phyloP scores from a whole-genome alignment of 2,329 filamentous ascomycete genomes.

The Stachybotrys chartarum region DNA sequence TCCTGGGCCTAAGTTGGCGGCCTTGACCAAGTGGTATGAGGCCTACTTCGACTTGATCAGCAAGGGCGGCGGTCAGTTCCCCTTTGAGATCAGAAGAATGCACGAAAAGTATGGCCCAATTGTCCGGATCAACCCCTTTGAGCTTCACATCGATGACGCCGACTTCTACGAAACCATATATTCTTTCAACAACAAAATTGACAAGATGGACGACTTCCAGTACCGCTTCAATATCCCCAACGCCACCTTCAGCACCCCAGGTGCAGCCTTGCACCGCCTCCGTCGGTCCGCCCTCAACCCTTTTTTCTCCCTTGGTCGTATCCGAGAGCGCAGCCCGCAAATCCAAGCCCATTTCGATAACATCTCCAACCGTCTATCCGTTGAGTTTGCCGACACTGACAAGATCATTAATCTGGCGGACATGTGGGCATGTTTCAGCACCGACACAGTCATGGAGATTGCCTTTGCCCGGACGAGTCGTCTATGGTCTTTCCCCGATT shows the following conservation, averaged over 20 bases:
- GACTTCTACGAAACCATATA: not conserved
- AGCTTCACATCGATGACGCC: not conserved
- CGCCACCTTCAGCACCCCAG: not conserved
- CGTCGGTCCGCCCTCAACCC: not conserved
- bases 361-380: not conserved
- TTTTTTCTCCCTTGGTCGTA: not conserved
- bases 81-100: constrained; percentile 3
- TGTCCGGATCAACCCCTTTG: not conserved
- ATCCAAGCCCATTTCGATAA: not conserved
- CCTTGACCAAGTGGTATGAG: constrained; percentile 5
- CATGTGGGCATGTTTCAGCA: not conserved
- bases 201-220: not conserved
- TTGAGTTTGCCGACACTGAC: not conserved
- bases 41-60: constrained; percentile 2
- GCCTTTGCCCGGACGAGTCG: not conserved
- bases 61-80: not conserved
- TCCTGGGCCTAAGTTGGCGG: constrained; percentile 8
- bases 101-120: constrained; percentile 6
- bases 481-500: not conserved
- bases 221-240: not conserved
- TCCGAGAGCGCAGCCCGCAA: not conserved
- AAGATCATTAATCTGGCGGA: not conserved
- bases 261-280: not conserved
- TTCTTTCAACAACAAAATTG: not conserved
- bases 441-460: not conserved